Evolutionary conservation across 768 basidiomycete genomes (phyloP), one percentile per base, ranked within the genome.

Genomic region (Fomitopsis serialis): DNA sequence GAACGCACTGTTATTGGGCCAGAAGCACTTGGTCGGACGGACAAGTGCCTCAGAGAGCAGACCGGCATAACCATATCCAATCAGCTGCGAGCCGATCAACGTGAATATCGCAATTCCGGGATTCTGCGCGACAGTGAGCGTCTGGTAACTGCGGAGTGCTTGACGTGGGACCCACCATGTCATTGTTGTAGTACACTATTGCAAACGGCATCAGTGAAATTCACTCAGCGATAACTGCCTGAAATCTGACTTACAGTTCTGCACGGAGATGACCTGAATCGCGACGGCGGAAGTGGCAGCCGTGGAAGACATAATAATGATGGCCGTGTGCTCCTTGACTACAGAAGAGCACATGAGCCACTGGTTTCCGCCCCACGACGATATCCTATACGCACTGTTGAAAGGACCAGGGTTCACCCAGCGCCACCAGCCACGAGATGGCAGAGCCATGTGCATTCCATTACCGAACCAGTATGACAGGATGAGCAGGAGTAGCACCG

Each of bases 401-500:
- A n/a, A n/a, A n/a, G n/a, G n/a, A n/a, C n/a, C n/a, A n/a, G n/a
- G n/a, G n/a, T n/a, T n/a, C n/a, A 73, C 55, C 53, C 57, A 71
- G 13, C 61, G 51, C 58, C 66, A 67, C 43, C 64, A 51, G 15
- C 66, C 66, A 12, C 58, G 50, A 27, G 65, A 59, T n/a, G 70
- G 67, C 27, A 73, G 61, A 10, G 62, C 50, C 48, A 56, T 58
- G 55, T 75, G 72, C 59, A 80, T 64, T 13, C 65, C 62, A 37
- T 70, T 70, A 1, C 80, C 81, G 8, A 80, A 65, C 43, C 81
- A 72, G 60, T 78, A 80, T 19, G 77, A 74, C 24, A 81, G 69
- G 48, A 81, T 74, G 45, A 78, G 72, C 9, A 80, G 65, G 70
- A 80, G 78, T 19, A 79, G 63, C 34, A 70, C 74, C 37, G 75